Percentiles rank a stretch among this genome's conserved stretches.
These are phyloP conservation scores for Eimeria falciformis DNA, from an alignment of 169 alveolate species.

Conservation along the genomic window DNA sequence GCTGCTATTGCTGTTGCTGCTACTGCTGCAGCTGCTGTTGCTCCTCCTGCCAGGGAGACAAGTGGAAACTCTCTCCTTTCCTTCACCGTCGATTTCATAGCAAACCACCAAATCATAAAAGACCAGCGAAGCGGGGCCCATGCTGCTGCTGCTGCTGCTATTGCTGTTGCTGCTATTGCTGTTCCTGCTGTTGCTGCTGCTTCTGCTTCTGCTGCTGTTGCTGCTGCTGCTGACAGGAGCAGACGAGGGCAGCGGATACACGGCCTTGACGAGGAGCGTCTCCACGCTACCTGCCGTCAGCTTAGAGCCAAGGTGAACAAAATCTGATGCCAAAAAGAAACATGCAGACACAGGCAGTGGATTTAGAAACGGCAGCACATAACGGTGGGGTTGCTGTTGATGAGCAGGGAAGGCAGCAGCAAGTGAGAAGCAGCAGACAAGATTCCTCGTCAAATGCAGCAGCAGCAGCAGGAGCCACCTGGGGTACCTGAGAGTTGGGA, in stretches of 20 bases:
- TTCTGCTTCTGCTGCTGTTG: constrained; percentile 13
- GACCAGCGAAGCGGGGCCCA: neutral
- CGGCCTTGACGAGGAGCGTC: constrained; percentile 12
- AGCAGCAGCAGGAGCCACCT: neutral
- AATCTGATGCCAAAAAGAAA: neutral
- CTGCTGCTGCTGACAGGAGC: neutral
- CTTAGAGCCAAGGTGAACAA: neutral
- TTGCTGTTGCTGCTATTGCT: constrained; percentile 31
- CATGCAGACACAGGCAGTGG: neutral
- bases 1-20: constrained; percentile 1
- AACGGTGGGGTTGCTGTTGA: too few relatives aligned
- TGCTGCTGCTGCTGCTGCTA: constrained; percentile 34
- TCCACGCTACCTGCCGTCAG: constrained; percentile 4
- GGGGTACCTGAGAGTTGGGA: neutral
- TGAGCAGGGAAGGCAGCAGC: neutral
- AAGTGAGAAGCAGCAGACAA: neutral
- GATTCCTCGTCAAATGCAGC: neutral
- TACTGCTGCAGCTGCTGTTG: neutral
- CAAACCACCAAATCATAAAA: constrained; percentile 13
- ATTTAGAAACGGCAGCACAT: neutral
- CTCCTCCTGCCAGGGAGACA: too few relatives aligned
- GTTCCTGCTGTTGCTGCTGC: constrained; percentile 14
- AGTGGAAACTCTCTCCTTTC: neutral
- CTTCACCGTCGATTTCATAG: constrained; percentile 13
- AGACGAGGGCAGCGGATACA: neutral